Base-by-base conservation (phyloP, 805 yeast genomes). In the Candida ponderosae region DNA sequence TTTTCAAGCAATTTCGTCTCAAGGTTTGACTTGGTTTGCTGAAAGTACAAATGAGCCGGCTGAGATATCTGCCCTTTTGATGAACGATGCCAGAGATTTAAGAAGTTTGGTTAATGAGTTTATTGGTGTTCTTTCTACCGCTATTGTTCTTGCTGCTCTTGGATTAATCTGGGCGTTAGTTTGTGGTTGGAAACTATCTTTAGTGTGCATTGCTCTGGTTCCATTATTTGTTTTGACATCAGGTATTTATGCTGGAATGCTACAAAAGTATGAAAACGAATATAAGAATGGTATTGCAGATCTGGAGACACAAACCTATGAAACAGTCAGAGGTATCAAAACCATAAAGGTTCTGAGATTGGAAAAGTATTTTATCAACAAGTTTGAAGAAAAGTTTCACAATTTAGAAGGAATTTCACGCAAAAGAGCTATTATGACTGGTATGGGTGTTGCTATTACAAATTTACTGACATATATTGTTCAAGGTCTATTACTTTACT, bases 11-110 rank as follows among this genome's bases (percentile, higher is more conserved):
- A 60, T 88, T 5, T 56, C 74, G 3, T 53, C 59, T 2, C 83
- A 80, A 42, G 71, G 71, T 21, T 46, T 73, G 49, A 43, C 60
- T 2, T 85, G 83, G 79, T 75, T 72, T 47, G 62, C 60, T 18
- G 45, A 49, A 2, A 57, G 61, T 14, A 48, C 43, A 11, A 60
- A 55, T 39, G 63, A 60, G 29, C 65, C 77, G 2, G 71, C 76
- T 27, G 81, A 72, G 44, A 47, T 83, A 13, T 68, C 80, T 17
- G 75, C 94, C 0, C 63, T 89, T 15, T 45, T 90, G 3, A 63
- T 89, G 69, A 87, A 85, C 52, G 97, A 93, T 53, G 58, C 85
- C 0, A 76, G 96, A 47, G 95, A 87, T 48, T 59, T 85, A 41
- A 68, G 96, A 42, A 58, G 66, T 0, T 58, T 89, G 28, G 68